These are phyloP conservation scores for Suillus hirtellus DNA, from an alignment of 768 basidiomycete species.

Conservation along the genomic window DNA sequence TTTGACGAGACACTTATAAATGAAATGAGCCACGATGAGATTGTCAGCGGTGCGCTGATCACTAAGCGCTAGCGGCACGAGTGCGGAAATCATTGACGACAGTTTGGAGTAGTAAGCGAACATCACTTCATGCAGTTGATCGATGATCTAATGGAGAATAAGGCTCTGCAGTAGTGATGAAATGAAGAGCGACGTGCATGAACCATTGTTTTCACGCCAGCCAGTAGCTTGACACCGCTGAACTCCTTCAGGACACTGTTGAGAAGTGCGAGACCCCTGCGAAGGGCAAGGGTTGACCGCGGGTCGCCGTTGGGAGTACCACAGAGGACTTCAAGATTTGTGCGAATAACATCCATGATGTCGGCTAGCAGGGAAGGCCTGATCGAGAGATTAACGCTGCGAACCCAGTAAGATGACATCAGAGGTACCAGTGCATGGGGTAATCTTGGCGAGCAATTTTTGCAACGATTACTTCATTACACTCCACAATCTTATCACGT, in stretches of 20 bases:
- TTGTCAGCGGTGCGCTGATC: slow-evolving; percentile 43
- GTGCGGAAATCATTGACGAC: slow-evolving; percentile 32
- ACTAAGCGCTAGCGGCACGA: slow-evolving; percentile 37
- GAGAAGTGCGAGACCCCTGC: slow-evolving; percentile 62
- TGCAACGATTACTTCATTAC: slow-evolving; percentile 70
- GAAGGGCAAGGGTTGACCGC: slow-evolving; percentile 49
- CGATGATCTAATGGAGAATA: slow-evolving; percentile 21
- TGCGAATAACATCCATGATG: slow-evolving; percentile 56
- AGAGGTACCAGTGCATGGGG: slow-evolving; percentile 64
- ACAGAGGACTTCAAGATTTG: slow-evolving; percentile 52
- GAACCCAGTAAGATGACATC: background rate
- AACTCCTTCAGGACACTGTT: slow-evolving; percentile 73
- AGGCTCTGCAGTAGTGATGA: background rate
- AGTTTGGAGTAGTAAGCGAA: slow-evolving; percentile 63
- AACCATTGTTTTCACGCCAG: slow-evolving; percentile 65
- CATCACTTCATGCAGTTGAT: slow-evolving; percentile 50
- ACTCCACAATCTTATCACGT: slow-evolving; percentile 66
- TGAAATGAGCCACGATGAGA: slow-evolving; percentile 60
- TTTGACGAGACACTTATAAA: slow-evolving; percentile 75
- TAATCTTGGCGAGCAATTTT: slow-evolving; percentile 82
- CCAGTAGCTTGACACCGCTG: slow-evolving; percentile 65
- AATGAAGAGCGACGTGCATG: slow-evolving; percentile 41
- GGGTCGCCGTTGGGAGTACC: slow-evolving; percentile 41
- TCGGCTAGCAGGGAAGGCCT: slow-evolving; percentile 33
- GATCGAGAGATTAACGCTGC: slow-evolving; percentile 9